These are phyloP conservation scores for Candida suzukii DNA, from an alignment of 805 yeast genomes.

Conservation along the genomic window DNA sequence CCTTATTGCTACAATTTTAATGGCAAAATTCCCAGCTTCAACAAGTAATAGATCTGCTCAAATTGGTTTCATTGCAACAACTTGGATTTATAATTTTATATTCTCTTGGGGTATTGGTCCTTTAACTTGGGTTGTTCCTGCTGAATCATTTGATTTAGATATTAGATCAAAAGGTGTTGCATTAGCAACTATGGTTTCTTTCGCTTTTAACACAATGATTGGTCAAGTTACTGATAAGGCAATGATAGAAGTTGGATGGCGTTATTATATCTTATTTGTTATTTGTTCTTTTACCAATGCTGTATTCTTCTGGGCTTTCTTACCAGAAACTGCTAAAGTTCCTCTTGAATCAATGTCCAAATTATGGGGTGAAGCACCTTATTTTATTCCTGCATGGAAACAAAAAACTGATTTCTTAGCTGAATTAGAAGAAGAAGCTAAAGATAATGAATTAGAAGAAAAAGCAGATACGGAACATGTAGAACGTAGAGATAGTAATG, in stretches of 20 bases:
- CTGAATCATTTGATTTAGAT: conserved; percentile 50
- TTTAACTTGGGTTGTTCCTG: conserved; percentile 44
- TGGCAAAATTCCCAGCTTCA: conserved; percentile 16
- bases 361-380: conserved; percentile 6
- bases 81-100: conserved; percentile 22
- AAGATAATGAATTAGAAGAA: conserved; percentile 1
- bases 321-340: conserved; percentile 24
- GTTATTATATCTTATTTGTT: conserved; percentile 17
- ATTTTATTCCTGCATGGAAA: conserved; percentile 6
- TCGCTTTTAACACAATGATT: conserved; percentile 28
- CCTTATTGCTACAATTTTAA: conserved; percentile 14
- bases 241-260: conserved; percentile 18
- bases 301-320: conserved; percentile 24
- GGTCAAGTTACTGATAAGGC: conserved; percentile 26
- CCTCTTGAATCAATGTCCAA: conserved; percentile 9
- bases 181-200: conserved; percentile 34
- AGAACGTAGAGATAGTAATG: not conserved
- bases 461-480: conserved; percentile 3
- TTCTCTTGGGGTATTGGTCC: conserved; percentile 20
- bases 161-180: conserved; percentile 59
- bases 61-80: conserved; percentile 20
- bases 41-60: conserved; percentile 15
- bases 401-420: conserved; percentile 3
- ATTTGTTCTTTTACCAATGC: conserved; percentile 22
- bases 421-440: conserved; percentile 6